A percentile compares a stretch with the other conserved stretches of the same genome.
Evolutionary conservation across 805 yeast genomes (phyloP).

Genomic region (Zygosaccharomyces rouxii): DNA sequence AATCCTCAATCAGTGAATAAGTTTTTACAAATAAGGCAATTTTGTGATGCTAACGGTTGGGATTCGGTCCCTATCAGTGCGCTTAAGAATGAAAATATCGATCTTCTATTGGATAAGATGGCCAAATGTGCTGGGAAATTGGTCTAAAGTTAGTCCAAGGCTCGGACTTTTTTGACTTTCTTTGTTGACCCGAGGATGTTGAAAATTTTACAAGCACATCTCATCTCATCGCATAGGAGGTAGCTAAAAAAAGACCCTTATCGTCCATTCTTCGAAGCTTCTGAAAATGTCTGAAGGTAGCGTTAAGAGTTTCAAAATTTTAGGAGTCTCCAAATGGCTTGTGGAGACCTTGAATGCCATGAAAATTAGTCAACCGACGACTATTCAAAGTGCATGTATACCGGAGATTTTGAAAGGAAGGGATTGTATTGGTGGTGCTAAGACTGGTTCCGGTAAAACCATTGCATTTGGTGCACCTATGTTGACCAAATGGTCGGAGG

Average conservation of each 20-base stretch:
- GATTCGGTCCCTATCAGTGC: conserved; percentile 84
- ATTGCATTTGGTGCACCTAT: conserved; percentile 98
- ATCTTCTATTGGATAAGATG: conserved; percentile 66
- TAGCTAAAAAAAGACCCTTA: background rate
- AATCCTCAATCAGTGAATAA: conserved; percentile 43
- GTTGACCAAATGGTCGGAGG: conserved; percentile 90
- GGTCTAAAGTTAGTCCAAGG: background rate
- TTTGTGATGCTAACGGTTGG: conserved; percentile 51
- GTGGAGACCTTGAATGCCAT: conserved; percentile 73
- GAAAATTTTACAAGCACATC: conserved; percentile 8
- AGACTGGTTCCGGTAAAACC: conserved; percentile 97
- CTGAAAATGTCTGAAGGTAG: conserved; percentile 11
- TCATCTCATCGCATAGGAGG: conserved; percentile 13
- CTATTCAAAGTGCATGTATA: conserved; percentile 82
- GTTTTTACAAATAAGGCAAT: conserved; percentile 43
- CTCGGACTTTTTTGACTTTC: background rate
- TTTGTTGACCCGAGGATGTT: background rate
- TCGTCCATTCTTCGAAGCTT: background rate
- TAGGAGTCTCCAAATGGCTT: conserved; percentile 87
- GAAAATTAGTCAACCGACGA: conserved; percentile 79
- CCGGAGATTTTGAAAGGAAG: conserved; percentile 73
- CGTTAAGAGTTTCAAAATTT: conserved; percentile 41
- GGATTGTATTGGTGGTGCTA: conserved; percentile 97
- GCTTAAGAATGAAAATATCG: conserved; percentile 62
- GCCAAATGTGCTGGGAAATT: conserved; percentile 40